A percentile compares a stretch with the other conserved stretches of the same genome.
Evolutionary conservation across 2,329 filamentous ascomycete species (phyloP).

Genomic region (Ascomycota sp.): DNA sequence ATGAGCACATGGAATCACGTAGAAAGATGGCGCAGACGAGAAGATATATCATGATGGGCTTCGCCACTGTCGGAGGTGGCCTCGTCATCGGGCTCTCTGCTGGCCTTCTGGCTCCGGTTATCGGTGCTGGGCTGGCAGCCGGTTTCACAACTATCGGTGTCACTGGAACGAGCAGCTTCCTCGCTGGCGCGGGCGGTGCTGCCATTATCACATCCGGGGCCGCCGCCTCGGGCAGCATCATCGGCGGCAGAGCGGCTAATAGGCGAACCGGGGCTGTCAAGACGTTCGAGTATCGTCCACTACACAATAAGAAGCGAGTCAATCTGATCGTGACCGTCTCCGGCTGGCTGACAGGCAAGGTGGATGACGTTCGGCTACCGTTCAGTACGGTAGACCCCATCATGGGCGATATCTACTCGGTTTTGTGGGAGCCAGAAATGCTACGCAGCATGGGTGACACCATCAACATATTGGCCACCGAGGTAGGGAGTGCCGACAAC

Average conservation of each 20-base stretch:
- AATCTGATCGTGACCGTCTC: conserved; percentile 91
- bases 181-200: conserved; percentile 79
- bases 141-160: conserved; percentile 93
- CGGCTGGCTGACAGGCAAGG: conserved; percentile 96
- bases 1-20: conserved; percentile 75
- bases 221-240: conserved; percentile 67
- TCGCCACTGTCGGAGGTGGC: conserved; percentile 87
- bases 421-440: conserved; percentile 97
- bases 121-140: conserved; percentile 80
- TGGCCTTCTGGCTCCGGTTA: conserved; percentile 76
- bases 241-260: conserved; percentile 70
- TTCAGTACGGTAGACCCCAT: conserved; percentile 93
- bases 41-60: conserved; percentile 84
- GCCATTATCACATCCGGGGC: conserved; percentile 85
- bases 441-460: conserved; percentile 93
- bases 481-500: conserved; percentile 33
- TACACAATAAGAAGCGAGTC: conserved; percentile 95
- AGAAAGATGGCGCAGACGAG: conserved; percentile 64
- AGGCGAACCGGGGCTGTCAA: conserved; percentile 78
- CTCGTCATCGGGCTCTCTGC: conserved; percentile 90
- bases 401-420: conserved; percentile 96
- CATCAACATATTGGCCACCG: conserved; percentile 93
- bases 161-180: conserved; percentile 68
- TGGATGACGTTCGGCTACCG: conserved; percentile 86
- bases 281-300: conserved; percentile 88